A percentile compares a stretch with the other conserved stretches of the same genome.
These are phyloP conservation scores for Phytophthora ohioensis DNA, from an alignment of 352 stramenopile genomes.

Conservation along the genomic window DNA sequence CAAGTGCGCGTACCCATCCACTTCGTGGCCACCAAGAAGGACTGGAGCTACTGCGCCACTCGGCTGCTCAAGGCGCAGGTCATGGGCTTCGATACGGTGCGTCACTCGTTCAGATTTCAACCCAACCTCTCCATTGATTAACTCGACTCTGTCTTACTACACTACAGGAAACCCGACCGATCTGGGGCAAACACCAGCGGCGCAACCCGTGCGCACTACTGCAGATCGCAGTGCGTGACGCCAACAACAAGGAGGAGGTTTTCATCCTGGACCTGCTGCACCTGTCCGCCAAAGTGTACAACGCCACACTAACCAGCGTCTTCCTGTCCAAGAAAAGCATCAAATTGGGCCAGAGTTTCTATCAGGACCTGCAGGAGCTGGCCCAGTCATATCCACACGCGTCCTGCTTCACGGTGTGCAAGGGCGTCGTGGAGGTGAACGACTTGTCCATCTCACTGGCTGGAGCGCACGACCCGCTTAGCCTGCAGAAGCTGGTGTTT, in stretches of 20 bases:
- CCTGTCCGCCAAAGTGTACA: slow-evolving; percentile 67
- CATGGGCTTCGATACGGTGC: slow-evolving; percentile 79
- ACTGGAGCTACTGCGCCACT: slow-evolving; percentile 61
- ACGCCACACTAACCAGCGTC: slow-evolving; percentile 56
- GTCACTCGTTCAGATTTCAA: slow-evolving; percentile 31
- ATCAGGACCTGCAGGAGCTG: slow-evolving; percentile 71
- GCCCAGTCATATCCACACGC: slow-evolving; percentile 66
- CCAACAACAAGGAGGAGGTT: slow-evolving; percentile 60
- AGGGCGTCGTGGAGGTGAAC: slow-evolving; percentile 79
- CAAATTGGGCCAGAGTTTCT: slow-evolving; percentile 77
- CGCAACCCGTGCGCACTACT: slow-evolving; percentile 63
- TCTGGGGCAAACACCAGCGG: slow-evolving; percentile 50
- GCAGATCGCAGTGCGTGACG: slow-evolving; percentile 71
- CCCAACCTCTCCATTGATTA: neutral
- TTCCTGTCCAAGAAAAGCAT: slow-evolving; percentile 74
- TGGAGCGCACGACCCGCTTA: slow-evolving; percentile 64
- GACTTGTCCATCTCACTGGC: slow-evolving; percentile 66
- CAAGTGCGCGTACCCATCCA: slow-evolving; percentile 45
- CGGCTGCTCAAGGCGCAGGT: slow-evolving; percentile 57
- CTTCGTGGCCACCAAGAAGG: slow-evolving; percentile 56
- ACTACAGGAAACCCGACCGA: slow-evolving; percentile 69
- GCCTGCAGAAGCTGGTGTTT: slow-evolving; percentile 81
- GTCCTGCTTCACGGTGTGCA: slow-evolving; percentile 74
- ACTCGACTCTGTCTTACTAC: slow-evolving; percentile 1
- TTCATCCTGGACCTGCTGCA: slow-evolving; percentile 80